These are phyloP conservation scores for Phragmites australis DNA, from an alignment of 176 grass and related monocot genomes.

Conservation along the genomic window DNA sequence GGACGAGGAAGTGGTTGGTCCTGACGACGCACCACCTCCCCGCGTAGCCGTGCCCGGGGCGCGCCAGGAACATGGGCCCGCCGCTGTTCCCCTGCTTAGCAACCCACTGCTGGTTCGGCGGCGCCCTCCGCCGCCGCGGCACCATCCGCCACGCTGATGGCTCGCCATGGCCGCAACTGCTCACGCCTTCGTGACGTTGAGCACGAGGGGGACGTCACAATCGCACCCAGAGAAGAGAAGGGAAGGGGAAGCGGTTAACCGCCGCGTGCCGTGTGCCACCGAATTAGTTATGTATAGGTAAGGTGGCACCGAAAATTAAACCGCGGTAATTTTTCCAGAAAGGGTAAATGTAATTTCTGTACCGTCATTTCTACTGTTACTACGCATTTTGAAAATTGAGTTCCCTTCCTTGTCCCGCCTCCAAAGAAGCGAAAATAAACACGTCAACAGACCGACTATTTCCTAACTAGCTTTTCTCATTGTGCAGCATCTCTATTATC, in stretches of 20 bases:
- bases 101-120: too few relatives aligned
- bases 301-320: neutral
- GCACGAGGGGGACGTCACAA: too few relatives aligned
- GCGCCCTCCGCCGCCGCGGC: too few relatives aligned
- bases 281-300: neutral
- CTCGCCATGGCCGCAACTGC: neutral
- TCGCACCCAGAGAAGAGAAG: neutral
- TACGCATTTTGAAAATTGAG: neutral
- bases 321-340: neutral
- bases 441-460: too few relatives aligned
- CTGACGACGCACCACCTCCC: conserved; percentile 21
- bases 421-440: too few relatives aligned
- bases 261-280: neutral
- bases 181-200: neutral
- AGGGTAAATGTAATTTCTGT: neutral
- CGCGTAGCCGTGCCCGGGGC: conserved; percentile 17
- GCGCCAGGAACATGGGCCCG: conserved; percentile 8
- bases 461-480: too few relatives aligned
- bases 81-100: too few relatives aligned
- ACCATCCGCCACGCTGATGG: neutral
- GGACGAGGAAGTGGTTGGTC: conserved; percentile 60
- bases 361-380: neutral
- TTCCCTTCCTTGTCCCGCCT: neutral
- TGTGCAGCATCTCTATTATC: too few relatives aligned
- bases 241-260: neutral